Evolutionary conservation across 148 eudicot genomes (phyloP).

Genomic region (Vaccinium corymbosum): DNA sequence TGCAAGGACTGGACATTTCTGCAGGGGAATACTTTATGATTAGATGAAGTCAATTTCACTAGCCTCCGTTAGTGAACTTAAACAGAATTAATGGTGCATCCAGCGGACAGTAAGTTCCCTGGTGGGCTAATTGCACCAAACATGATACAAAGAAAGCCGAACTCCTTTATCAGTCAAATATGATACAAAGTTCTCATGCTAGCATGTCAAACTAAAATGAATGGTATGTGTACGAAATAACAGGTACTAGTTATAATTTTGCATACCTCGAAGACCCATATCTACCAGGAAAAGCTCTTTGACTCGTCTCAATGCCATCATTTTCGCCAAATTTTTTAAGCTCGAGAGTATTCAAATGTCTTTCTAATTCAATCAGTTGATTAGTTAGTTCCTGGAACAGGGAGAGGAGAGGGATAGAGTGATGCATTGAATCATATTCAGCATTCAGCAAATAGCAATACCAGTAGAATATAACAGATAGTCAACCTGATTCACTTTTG

Average conservation of each 20-base stretch:
- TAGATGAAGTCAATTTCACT: conserved; percentile 1
- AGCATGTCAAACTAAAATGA: conserved; percentile 9
- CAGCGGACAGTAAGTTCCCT: background rate
- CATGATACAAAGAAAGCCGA: too few relatives aligned
- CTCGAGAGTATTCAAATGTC: conserved; percentile 84
- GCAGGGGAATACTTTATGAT: conserved; percentile 21
- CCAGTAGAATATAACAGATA: background rate
- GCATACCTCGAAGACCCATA: conserved; percentile 62
- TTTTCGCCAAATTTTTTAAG: conserved; percentile 66
- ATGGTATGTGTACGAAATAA: background rate
- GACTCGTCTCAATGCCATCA: conserved; percentile 32
- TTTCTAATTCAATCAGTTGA: conserved; percentile 73
- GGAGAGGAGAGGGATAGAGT: conserved; percentile 10
- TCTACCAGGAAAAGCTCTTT: conserved; percentile 38
- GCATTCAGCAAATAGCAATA: background rate
- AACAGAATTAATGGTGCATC: background rate
- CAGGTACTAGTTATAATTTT: conserved; percentile 6
- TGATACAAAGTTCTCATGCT: background rate
- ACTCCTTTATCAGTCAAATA: too few relatives aligned
- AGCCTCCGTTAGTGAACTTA: background rate
- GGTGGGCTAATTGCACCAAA: background rate
- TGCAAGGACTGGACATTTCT: conserved; percentile 69
- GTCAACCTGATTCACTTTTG: conserved; percentile 65
- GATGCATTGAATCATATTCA: background rate
- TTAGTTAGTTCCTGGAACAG: conserved; percentile 61